Conservation (phyloP, 2,329 filamentous ascomycete species). For the Tolypocladium sp. region DNA sequence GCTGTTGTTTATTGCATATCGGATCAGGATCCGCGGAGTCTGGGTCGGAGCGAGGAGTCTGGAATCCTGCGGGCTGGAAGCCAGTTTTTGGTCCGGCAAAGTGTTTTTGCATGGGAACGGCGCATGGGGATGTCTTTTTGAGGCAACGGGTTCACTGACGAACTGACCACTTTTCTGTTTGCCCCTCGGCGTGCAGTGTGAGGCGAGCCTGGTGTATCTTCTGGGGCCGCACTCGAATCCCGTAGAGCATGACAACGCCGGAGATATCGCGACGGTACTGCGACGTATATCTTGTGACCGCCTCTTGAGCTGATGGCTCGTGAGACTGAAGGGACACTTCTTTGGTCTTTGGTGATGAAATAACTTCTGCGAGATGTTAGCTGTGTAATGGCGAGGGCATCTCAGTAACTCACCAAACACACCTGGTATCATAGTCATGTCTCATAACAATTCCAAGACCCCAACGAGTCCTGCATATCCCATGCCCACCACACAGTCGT, state of each 20-base stretch:
- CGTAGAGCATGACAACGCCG: background rate
- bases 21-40: conserved; percentile 4
- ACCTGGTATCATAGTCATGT: background rate
- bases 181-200: background rate
- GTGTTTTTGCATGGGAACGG: background rate
- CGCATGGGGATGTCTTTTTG: background rate
- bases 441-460: background rate
- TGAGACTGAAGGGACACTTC: background rate
- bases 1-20: background rate
- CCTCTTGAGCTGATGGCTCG: background rate
- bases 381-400: background rate
- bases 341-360: background rate
- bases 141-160: background rate
- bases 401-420: background rate
- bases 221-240: no score
- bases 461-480: background rate
- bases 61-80: background rate
- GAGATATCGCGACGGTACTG: background rate
- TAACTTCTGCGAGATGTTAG: background rate
- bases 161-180: background rate
- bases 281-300: background rate
- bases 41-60: conserved; percentile 6
- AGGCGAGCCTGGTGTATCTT: background rate
- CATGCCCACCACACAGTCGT: background rate
- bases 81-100: background rate